Base-by-base conservation (phyloP, 352 stramenopile genomes). In the Pythium plurisporium region DNA sequence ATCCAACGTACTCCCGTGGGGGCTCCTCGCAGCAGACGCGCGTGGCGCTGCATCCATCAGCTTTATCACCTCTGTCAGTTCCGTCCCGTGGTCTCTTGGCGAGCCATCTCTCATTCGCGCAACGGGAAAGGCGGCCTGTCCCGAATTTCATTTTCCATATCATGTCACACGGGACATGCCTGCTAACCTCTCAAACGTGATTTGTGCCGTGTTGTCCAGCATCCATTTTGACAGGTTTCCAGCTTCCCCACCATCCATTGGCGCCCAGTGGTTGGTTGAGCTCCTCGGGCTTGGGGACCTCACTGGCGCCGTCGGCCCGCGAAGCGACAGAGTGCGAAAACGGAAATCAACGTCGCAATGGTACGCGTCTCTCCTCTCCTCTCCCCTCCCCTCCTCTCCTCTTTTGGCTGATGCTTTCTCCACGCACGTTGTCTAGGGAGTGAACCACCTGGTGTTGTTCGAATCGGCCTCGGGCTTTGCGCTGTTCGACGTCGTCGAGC, bases 381-480 rank as follows among this genome's bases (percentile, higher is more conserved):
- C n/a, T n/a, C n/a, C n/a, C n/a, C n/a, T 30, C n/a, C 12, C n/a
- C 15, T 25, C 34, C 42, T 48, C 22, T 48, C 42, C 34, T 25
- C 14, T 11, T 33, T 34, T 34, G 10, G 30, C 17, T 42, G 26
- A 5, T 14, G 15, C 17, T 3, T 14, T 47, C 29, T 62, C 33
- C 36, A 45, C 17, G 17, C 22, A 5, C 30, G 11, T 2, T 53
- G 19, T 49, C 27, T 47, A 81, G 72, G 69, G 69, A 65, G 69
- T 73, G 4, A 93, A 91, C 73, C 85, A 87, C 64, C 91, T 94
- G 65, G 88, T 98, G 47, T 82, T 99, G 48, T 97, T 98, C 65
- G 97, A 99, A 78, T 96, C 91, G 53, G 97, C 97, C 26, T 98
- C 96, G 33, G 97, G 97, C 63, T 99, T 99, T 76, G 95, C 89